phyloP scores from a whole-genome alignment of 2,329 filamentous ascomycete genomes.

The Chalaropsis thielavioides region DNA sequence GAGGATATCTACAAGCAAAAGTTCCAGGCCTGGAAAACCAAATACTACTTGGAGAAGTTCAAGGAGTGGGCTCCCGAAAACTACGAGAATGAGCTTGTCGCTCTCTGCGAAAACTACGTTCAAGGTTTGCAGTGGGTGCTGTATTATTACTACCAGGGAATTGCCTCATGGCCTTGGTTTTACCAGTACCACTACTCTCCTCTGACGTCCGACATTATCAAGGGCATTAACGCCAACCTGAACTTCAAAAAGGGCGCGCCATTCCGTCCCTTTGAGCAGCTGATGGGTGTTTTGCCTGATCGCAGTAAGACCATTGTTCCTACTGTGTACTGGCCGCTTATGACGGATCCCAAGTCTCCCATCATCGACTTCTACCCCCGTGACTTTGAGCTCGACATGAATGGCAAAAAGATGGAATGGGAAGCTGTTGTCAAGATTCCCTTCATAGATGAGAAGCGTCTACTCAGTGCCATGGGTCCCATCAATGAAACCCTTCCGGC shows the following conservation, averaged over 20 bases:
- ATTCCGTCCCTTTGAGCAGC: slow-evolving; percentile 86
- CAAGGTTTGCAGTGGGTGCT: slow-evolving; percentile 96
- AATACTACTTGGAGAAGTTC: slow-evolving; percentile 85
- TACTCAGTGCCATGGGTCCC: slow-evolving; percentile 73
- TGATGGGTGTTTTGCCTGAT: slow-evolving; percentile 96
- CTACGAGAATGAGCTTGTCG: slow-evolving; percentile 58
- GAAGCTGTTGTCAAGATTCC: slow-evolving; percentile 98
- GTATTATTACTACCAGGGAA: slow-evolving; percentile 94
- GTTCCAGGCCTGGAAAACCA: slow-evolving; percentile 84
- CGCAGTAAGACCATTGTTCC: slow-evolving; percentile 96
- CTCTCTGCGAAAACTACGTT: slow-evolving; percentile 88
- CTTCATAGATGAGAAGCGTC: slow-evolving; percentile 84
- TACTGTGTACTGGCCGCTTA: slow-evolving; percentile 69
- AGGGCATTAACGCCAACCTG: slow-evolving; percentile 72
- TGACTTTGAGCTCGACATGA: slow-evolving; percentile 97
- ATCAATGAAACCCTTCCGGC: slow-evolving; percentile 64
- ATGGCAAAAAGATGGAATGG: slow-evolving; percentile 99
- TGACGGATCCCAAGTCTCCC: slow-evolving; percentile 79
- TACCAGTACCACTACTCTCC: slow-evolving; percentile 95
- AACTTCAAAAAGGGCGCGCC: slow-evolving; percentile 90
- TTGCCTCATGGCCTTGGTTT: slow-evolving; percentile 98
- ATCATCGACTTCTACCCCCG: slow-evolving; percentile 97
- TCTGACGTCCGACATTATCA: slow-evolving; percentile 90
- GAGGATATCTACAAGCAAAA: slow-evolving; percentile 80
- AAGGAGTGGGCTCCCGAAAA: slow-evolving; percentile 69